Percentiles rank a stretch among this genome's conserved stretches.
Evolutionary conservation across 2,329 filamentous ascomycete genomes (phyloP).

Genomic region (Fulvia fulva): DNA sequence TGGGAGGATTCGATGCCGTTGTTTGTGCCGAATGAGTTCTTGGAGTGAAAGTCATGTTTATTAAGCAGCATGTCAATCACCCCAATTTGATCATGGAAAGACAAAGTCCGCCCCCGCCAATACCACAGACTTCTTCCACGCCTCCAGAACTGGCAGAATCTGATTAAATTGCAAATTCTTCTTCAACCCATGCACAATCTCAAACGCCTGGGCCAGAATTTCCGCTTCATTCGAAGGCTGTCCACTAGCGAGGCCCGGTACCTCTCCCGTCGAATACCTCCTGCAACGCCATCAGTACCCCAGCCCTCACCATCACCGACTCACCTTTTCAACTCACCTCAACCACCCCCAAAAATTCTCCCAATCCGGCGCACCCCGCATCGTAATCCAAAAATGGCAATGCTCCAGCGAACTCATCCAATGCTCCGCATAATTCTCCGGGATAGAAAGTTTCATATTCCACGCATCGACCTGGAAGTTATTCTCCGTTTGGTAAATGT

Average conservation of each 20-base stretch:
- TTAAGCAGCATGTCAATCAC: no score
- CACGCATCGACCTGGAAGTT: slow-evolving; percentile 1
- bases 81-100: no score
- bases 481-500: not conserved
- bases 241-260: not conserved
- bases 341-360: not conserved
- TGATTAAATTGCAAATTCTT: not conserved
- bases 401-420: not conserved
- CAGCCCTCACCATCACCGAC: no score
- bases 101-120: not conserved
- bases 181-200: not conserved
- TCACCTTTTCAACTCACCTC: not conserved
- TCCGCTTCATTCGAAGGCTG: not conserved
- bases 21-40: slow-evolving; percentile 10
- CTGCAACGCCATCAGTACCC: not conserved
- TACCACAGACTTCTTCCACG: not conserved
- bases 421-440: not conserved
- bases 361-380: not conserved
- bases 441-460: not conserved
- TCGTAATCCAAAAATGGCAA: not conserved
- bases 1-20: slow-evolving; percentile 17
- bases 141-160: not conserved
- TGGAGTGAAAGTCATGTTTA: no score
- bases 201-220: slow-evolving; percentile 1
- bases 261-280: not conserved